Conservation (phyloP, 2,329 filamentous ascomycete genomes). For the Aureobasidium sp. region DNA sequence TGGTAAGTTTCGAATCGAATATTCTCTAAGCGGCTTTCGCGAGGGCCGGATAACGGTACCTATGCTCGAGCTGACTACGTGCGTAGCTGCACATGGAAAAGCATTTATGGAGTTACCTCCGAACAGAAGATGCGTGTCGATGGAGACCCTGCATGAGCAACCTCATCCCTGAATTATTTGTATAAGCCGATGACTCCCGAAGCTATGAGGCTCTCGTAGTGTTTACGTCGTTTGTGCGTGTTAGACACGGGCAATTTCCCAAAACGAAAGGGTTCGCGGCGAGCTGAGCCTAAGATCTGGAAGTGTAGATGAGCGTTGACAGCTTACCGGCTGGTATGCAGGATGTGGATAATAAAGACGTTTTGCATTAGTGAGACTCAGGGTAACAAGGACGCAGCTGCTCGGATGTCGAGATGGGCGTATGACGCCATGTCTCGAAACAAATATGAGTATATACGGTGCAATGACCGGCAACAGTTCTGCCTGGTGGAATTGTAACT, state of each 20-base stretch:
- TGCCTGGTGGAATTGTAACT: background rate
- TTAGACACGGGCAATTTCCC: background rate
- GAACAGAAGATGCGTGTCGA: too few species aligned
- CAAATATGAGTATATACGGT: background rate
- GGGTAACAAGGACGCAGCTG: background rate
- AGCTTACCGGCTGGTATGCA: background rate
- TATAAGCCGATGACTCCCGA: too few species aligned
- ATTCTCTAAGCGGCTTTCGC: background rate
- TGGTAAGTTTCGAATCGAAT: background rate
- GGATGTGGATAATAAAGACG: constrained; percentile 13
- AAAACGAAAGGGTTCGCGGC: constrained; percentile 13
- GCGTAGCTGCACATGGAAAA: background rate
- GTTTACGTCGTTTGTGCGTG: background rate
- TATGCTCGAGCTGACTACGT: background rate
- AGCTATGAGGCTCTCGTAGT: too few species aligned
- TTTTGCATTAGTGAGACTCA: background rate
- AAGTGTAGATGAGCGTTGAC: background rate
- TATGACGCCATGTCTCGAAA: too few species aligned
- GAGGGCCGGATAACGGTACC: background rate
- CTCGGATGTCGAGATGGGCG: background rate
- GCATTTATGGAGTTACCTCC: too few species aligned
- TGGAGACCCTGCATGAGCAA: background rate
- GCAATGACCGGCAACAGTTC: background rate
- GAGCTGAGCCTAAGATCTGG: constrained; percentile 9
- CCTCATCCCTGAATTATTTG: too few species aligned